A percentile compares a stretch with the other conserved stretches of the same genome.
phyloP scores from a whole-genome alignment of 129 eudicot species.

The Rutidosis leptorrhynchoides region DNA sequence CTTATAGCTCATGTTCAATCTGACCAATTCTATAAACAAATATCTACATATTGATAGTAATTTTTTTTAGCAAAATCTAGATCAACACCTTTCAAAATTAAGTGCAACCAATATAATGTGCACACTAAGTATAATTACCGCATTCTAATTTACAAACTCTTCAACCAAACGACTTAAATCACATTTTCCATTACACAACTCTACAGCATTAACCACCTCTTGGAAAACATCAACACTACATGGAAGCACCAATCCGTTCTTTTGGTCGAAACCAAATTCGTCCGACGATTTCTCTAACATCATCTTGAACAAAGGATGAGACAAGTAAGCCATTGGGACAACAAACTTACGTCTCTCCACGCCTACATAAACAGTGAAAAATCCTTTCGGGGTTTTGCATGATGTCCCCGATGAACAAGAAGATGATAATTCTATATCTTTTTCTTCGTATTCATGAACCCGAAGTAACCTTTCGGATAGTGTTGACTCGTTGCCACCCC shows the following conservation, averaged over 20 bases:
- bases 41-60: too few relatives aligned
- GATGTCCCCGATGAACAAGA: conserved; percentile 29
- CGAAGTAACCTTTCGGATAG: conserved; percentile 34
- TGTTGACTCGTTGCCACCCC: conserved; percentile 16
- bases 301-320: conserved; percentile 84
- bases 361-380: conserved; percentile 64
- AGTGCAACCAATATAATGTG: conserved; percentile 19
- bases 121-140: neutral
- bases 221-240: conserved; percentile 65
- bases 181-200: conserved; percentile 61
- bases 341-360: conserved; percentile 57
- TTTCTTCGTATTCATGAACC: conserved; percentile 24
- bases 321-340: conserved; percentile 55
- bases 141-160: conserved; percentile 49
- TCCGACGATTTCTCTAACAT: conserved; percentile 73
- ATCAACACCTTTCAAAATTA: conserved; percentile 15
- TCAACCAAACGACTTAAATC: conserved; percentile 69
- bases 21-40: too few relatives aligned
- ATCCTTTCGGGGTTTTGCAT: conserved; percentile 53
- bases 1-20: too few relatives aligned
- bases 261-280: conserved; percentile 71
- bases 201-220: conserved; percentile 66
- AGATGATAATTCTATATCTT: neutral
- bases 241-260: conserved; percentile 65
- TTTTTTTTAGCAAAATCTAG: too few relatives aligned